Evolutionary conservation across 2,329 filamentous ascomycete species (phyloP), one percentile per base, ranked within the genome.

Genomic region (Cytospora piceicola): DNA sequence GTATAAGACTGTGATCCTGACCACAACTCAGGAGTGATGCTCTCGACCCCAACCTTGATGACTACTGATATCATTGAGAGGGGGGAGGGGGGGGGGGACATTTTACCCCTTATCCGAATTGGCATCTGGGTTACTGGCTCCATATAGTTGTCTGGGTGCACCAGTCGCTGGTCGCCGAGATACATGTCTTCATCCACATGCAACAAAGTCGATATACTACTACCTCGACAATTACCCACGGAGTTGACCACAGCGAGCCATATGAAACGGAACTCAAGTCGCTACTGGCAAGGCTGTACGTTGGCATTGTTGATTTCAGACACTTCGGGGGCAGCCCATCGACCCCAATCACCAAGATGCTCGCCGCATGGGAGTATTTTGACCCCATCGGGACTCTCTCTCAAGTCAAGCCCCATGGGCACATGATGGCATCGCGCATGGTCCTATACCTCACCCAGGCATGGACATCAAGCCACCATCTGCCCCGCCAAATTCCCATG

Each of bases 301-400:
- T 22, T 8, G 22, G 53, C 24, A 66, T 66, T 15, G 32, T 34
- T 27, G 24, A 57, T 3, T 60, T 66, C 12, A 29, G 30, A 11
- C 32, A 4, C 20, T 57, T 59, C n/a, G 8, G 27, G 85, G 3
- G 85, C 83, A 58, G 84, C 4, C n/a, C 54, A 12, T 14, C 49
- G 7, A 57, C 59, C 14, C 24, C 63, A 20, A 55, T 56, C 51
- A 29, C 55, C 7, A 29, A 22, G 46, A 65, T 65, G 4, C 4
- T 66, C 14, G 64, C 56, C 32, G 36, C 64, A n/a, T 66, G 64
- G 64, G 27, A 51, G 29, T 66, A 64, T 39, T 20, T 66, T 3
- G 55, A 46, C 9, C 61, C 61, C 22, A 60, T 66, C 49, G 30
- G n/a, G 24, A n/a, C 55, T 17, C 56, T 66, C 4, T 9, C 49